phyloP scores from a whole-genome alignment of 2,329 filamentous ascomycete species.

The Xylaria digitata region DNA sequence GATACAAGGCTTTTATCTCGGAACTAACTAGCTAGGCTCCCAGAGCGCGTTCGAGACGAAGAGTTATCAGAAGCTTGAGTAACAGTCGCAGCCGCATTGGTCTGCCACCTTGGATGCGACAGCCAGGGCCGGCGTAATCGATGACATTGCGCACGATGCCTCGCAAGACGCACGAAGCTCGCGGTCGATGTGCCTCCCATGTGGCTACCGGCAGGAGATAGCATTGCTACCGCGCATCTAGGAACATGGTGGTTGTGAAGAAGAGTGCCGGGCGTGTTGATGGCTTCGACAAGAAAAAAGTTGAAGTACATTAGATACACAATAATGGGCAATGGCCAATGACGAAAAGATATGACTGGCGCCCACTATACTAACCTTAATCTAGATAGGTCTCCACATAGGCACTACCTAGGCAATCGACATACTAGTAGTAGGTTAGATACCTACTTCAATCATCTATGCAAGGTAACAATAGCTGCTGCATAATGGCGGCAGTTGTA shows the following conservation, averaged over 20 bases:
- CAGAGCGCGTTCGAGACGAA: conserved; percentile 32
- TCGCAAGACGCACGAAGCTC: conserved; percentile 64
- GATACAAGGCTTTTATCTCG: conserved; percentile 13
- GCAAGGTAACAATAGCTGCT: too few species aligned
- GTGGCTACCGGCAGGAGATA: conserved; percentile 53
- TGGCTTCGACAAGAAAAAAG: conserved; percentile 5
- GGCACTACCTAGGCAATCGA: too few species aligned
- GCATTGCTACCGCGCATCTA: conserved; percentile 52
- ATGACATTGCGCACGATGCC: conserved; percentile 56
- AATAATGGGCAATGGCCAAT: conserved; percentile 17
- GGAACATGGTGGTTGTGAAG: conserved; percentile 41
- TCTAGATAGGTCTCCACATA: too few species aligned
- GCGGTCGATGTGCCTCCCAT: conserved; percentile 57
- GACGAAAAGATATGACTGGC: conserved; percentile 19
- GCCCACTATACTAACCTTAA: too few species aligned
- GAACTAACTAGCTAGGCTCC: conserved; percentile 57
- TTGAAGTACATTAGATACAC: conserved; percentile 16
- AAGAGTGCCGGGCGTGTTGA: not conserved
- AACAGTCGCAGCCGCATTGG: conserved; percentile 45
- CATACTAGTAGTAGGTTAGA: too few species aligned
- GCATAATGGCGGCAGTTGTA: not conserved
- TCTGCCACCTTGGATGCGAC: conserved; percentile 58
- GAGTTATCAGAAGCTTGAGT: conserved; percentile 36
- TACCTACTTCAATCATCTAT: too few species aligned
- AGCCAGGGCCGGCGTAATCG: conserved; percentile 51